Evolutionary conservation across 495 filamentous ascomycete genomes (phyloP).

Genomic region (Talaromyces wortmannii): DNA sequence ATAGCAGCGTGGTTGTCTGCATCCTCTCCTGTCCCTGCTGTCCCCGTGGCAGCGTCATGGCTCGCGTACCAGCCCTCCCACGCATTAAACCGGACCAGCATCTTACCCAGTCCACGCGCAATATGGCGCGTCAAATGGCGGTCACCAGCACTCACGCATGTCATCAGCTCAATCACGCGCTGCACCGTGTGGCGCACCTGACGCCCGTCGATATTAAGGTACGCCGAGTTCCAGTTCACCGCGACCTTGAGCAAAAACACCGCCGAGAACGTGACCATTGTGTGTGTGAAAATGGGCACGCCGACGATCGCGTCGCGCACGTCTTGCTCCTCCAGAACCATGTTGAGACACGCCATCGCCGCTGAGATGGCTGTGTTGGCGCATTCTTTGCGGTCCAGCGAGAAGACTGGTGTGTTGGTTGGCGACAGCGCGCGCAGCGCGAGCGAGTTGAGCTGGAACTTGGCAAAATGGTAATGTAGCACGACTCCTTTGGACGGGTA

Average conservation of each 20-base stretch:
- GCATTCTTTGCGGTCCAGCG: constrained; percentile 45
- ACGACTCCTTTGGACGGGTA: constrained; percentile 54
- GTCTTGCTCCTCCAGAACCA: constrained; percentile 49
- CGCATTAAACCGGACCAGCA: constrained; percentile 39
- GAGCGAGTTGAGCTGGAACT: constrained; percentile 53
- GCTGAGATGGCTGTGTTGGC: constrained; percentile 51
- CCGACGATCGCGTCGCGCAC: constrained; percentile 54
- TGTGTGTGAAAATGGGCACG: constrained; percentile 51
- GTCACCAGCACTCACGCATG: constrained; percentile 45
- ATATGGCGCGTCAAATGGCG: constrained; percentile 47
- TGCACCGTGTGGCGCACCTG: constrained; percentile 42
- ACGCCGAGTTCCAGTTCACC: constrained; percentile 46
- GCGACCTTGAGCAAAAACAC: constrained; percentile 51
- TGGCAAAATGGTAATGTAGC: constrained; percentile 56
- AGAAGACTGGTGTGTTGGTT: constrained; percentile 43
- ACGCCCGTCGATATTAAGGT: constrained; percentile 32
- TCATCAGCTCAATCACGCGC: constrained; percentile 43
- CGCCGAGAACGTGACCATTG: constrained; percentile 57
- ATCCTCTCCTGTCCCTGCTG: constrained; percentile 9
- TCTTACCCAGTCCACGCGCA: constrained; percentile 46
- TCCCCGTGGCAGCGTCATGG: constrained; percentile 7
- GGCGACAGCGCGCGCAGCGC: constrained; percentile 46
- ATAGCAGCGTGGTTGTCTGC: background rate
- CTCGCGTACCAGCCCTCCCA: constrained; percentile 22
- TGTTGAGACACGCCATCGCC: constrained; percentile 47